phyloP scores from a whole-genome alignment of 1,284 basidiomycete species.

The Cutaneotrichosporon daszewskae region DNA sequence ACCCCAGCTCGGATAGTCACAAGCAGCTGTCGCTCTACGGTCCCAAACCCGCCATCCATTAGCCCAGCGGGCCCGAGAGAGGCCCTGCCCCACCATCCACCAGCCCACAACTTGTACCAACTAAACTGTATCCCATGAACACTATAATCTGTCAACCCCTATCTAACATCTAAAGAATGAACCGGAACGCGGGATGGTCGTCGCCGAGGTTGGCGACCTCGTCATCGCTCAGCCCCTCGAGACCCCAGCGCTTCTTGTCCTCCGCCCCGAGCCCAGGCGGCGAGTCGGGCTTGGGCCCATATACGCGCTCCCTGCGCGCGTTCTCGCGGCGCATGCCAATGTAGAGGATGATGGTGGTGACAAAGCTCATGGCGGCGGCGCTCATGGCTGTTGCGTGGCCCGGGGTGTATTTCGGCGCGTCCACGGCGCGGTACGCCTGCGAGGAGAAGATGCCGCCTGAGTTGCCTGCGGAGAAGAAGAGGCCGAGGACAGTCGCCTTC shows the following conservation, averaged over 20 bases:
- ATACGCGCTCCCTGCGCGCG: constrained; percentile 39
- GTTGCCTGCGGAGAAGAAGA: constrained; percentile 51
- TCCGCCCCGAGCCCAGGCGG: constrained; percentile 60
- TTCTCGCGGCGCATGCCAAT: constrained; percentile 43
- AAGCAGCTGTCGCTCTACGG: no score
- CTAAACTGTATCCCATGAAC: no score
- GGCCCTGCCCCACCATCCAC: no score
- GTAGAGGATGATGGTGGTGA: constrained; percentile 38
- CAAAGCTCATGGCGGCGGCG: constrained; percentile 38
- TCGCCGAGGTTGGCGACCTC: constrained; percentile 50
- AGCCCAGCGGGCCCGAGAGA: no score
- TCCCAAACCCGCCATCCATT: no score
- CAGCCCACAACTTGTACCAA: no score
- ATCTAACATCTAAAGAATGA: constrained; percentile 24
- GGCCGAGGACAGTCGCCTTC: constrained; percentile 48
- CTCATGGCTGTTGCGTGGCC: constrained; percentile 46
- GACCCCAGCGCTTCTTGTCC: constrained; percentile 40
- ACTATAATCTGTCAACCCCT: not conserved
- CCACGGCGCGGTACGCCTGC: constrained; percentile 42
- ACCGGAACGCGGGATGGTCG: constrained; percentile 43
- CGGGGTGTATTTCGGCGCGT: constrained; percentile 32
- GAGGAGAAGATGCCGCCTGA: constrained; percentile 49
- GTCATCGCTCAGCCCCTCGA: constrained; percentile 44
- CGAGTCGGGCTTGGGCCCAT: constrained; percentile 33
- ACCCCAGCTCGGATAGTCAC: no score